Base-by-base conservation (phyloP, 495 filamentous ascomycete genomes). In the Penicillium alfredii region DNA sequence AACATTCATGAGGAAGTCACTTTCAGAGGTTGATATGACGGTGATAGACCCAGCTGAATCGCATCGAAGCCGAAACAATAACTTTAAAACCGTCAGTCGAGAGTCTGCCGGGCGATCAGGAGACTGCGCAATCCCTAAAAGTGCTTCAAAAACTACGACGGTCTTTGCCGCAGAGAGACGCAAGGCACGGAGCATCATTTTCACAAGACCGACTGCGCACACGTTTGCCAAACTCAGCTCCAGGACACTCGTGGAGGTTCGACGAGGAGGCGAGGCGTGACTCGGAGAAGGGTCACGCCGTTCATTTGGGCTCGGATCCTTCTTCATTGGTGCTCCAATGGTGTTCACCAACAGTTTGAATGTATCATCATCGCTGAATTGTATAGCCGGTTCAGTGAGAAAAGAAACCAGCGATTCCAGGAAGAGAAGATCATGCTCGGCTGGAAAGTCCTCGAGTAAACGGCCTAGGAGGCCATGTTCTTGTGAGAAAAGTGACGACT, bases 51-150 rank as follows among this genome's bases (percentile, higher is more conserved):
- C 72, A 10, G 80, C 74, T 19, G 78, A 83, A 53, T 95, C 85
- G 17, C 86, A 85, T 32, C 90, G 75, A 12, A 97, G 63, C 13
- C 90, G 78, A 51, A 92, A 88, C 5, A 97, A 67, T 28, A 95
- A 61, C 49, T 87, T 93, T 66, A 95, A 76, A 3, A 82, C 82
- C 7, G 80, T 82, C 15, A 96, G 63, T 8, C 87, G 82, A 29
- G 86, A 78, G 58, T 86, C 82, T 6, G 72, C 65, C 24, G 66
- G 55, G 10, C 66, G 56, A 20, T 62, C 57, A 6, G 51, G 33
- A 15, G 64, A 64, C 35, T 65, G 54, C 34, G 61, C 63, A 14
- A 71, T 63, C 6, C 49, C 47, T 17, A 67, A 25, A 21, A 69
- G 47, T 4, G 63, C 49, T 28, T 69, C 63, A 25, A 63, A 71